A percentile compares a stretch with the other conserved stretches of the same genome.
phyloP scores from a whole-genome alignment of 345 rosid species.

The Tarenaya hassleriana region DNA sequence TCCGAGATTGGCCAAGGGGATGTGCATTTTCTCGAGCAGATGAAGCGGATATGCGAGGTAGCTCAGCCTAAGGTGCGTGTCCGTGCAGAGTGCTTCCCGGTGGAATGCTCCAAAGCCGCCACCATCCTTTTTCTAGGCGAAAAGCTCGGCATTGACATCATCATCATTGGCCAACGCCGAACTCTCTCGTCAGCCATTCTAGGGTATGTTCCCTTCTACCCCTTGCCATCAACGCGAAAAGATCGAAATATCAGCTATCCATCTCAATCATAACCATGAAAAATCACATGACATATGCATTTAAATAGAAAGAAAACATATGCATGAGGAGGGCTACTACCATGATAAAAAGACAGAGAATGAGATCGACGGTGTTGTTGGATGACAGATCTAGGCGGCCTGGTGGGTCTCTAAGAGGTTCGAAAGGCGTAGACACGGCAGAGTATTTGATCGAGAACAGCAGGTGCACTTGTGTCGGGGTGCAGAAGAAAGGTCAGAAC shows the following conservation, averaged over 20 bases:
- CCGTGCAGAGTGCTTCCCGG: constrained; percentile 28
- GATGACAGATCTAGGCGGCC: constrained; percentile 36
- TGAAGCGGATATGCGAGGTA: constrained; percentile 52
- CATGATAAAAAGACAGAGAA: background rate
- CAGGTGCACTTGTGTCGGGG: constrained; percentile 76
- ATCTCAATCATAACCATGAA: background rate
- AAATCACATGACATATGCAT: background rate
- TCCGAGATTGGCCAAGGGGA: constrained; percentile 34
- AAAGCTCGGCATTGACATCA: constrained; percentile 45
- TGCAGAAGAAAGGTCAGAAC: constrained; percentile 72
- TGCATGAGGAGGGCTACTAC: background rate
- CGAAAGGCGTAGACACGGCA: constrained; percentile 56
- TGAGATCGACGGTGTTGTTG: constrained; percentile 1
- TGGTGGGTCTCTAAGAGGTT: constrained; percentile 41
- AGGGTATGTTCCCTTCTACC: constrained; percentile 37
- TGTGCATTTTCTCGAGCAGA: constrained; percentile 55
- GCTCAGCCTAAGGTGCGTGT: constrained; percentile 56
- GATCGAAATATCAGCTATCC: background rate
- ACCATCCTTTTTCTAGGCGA: constrained; percentile 47
- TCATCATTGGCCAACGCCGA: constrained; percentile 64
- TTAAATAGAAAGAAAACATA: no score
- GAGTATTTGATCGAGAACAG: constrained; percentile 80
- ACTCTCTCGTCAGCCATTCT: constrained; percentile 59
- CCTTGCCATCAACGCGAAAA: no score
- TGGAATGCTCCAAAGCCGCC: constrained; percentile 49